These are phyloP conservation scores for Plantago coronopus DNA, from an alignment of 305 asterid species.

Conservation along the genomic window DNA sequence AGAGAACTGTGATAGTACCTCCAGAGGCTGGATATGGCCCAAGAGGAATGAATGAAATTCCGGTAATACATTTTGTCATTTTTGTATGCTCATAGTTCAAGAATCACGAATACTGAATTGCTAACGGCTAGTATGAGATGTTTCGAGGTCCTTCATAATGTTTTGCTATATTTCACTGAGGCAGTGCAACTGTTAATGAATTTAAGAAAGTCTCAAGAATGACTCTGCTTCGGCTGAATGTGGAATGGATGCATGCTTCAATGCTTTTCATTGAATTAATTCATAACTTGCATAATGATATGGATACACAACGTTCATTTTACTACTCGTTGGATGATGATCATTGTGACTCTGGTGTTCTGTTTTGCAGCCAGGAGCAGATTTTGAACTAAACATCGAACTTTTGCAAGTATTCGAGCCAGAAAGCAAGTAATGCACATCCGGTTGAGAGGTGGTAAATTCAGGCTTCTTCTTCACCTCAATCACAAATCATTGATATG, in stretches of 20 bases:
- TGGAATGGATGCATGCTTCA: too few relatives aligned
- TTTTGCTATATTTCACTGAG: too few relatives aligned
- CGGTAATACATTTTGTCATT: conserved; percentile 43
- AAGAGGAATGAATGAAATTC: conserved; percentile 88
- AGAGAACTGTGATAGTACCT: conserved; percentile 88
- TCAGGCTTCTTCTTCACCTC: conserved; percentile 9
- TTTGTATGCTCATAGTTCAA: not conserved
- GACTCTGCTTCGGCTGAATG: too few relatives aligned
- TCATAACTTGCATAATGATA: too few relatives aligned
- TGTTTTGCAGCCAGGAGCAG: conserved; percentile 66
- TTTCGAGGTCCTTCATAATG: too few relatives aligned
- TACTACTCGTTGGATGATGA: not conserved
- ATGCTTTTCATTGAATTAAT: too few relatives aligned
- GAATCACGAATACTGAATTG: not conserved
- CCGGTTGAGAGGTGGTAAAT: conserved; percentile 18
- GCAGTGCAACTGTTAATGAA: too few relatives aligned
- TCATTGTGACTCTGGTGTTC: conserved; percentile 18
- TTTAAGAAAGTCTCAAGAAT: too few relatives aligned
- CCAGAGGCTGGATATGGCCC: conserved; percentile 86
- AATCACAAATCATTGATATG: not conserved
- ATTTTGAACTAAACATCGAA: conserved; percentile 80
- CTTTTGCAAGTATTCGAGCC: conserved; percentile 61
- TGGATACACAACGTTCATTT: not conserved
- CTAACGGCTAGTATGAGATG: too few relatives aligned
- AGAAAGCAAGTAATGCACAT: conserved; percentile 38